A percentile compares a stretch with the other conserved stretches of the same genome.
Evolutionary conservation across 2,329 filamentous ascomycete species (phyloP).

Genomic region (Madurella fahalii): DNA sequence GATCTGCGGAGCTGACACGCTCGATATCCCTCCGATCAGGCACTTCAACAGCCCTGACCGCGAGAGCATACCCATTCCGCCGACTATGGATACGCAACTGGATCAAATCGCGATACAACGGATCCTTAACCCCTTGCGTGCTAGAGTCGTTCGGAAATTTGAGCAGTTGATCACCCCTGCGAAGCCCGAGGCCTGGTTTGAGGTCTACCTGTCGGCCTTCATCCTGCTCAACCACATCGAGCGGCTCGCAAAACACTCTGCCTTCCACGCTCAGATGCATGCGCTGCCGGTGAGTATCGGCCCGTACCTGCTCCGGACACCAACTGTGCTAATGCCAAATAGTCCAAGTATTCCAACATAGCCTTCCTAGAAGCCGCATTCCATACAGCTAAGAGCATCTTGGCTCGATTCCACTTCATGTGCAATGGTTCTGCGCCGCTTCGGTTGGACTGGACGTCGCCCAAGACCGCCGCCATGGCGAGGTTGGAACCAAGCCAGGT

Average conservation of each 20-base stretch:
- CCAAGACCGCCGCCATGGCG: conserved; percentile 15
- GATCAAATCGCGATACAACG: conserved; percentile 23
- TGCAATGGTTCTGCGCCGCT: conserved; percentile 23
- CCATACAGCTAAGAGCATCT: conserved; percentile 24
- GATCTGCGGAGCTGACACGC: conserved; percentile 21
- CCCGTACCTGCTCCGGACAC: too few species aligned
- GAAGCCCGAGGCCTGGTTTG: conserved; percentile 23
- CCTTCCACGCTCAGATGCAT: conserved; percentile 19
- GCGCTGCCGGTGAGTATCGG: conserved; percentile 18
- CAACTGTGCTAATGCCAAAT: neutral
- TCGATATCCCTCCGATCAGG: conserved; percentile 15
- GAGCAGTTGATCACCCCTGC: conserved; percentile 16
- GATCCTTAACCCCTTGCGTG: conserved; percentile 18
- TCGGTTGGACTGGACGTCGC: conserved; percentile 19
- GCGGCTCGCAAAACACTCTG: conserved; percentile 22
- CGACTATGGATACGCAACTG: conserved; percentile 26
- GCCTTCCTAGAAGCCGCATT: conserved; percentile 23
- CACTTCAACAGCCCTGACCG: conserved; percentile 17
- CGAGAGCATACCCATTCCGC: conserved; percentile 23
- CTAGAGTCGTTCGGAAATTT: conserved; percentile 16
- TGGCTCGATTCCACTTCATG: conserved; percentile 26
- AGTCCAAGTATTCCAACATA: conserved; percentile 24
- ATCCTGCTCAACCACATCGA: conserved; percentile 26
- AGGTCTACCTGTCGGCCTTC: conserved; percentile 23
- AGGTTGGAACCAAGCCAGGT: conserved; percentile 16